Evolutionary conservation across 495 filamentous ascomycete genomes (phyloP), one percentile per base, ranked within the genome.

Genomic region (Margaritispora aquatica): DNA sequence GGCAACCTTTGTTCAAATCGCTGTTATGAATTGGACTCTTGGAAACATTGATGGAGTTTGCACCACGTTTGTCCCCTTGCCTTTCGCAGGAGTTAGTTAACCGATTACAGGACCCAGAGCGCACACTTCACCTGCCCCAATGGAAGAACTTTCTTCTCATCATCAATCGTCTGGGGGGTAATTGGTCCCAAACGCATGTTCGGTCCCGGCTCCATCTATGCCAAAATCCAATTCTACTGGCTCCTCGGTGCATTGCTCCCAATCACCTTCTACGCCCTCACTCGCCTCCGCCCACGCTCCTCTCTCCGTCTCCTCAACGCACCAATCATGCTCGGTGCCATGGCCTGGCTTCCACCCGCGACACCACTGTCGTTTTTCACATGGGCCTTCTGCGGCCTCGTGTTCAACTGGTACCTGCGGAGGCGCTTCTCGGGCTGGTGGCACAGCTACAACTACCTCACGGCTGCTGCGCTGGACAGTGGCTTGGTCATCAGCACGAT

Each of bases 381-480:
- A 0, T 89, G 86, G 85, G 60, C 26, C 5, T 26, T 47, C 20
- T 57, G 57, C 15, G 60, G 60, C 10, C 24, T 57, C 8, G 66
- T 84, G 1, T 89, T 89, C 74, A 85, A 89, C 63, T 77, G 80
- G 53, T 61, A 76, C n/a, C 70, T 89, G 55, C 75, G 79, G 54
- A 79, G 76, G 23, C 71, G 78, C 2, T 72, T 78, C 57, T 78
- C 82, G 36, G 75, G 74, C 0, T 89, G 86, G 86, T 89, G 86
- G 86, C 80, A 53, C 73, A 82, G 84, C 58, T 90, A 89, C 70
- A 90, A 92, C 76, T 91, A 89, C 68, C 75, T 89, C 64, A 80
- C 84, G 0, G 88, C 87, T n/a, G 87, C 88, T 0, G 87, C 81
- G 1, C 74, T 92, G 54, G 77, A 79, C 53, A 68, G 72, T 1